Base-by-base conservation (phyloP, 2,329 filamentous ascomycete genomes). In the Fusarium stilboides region DNA sequence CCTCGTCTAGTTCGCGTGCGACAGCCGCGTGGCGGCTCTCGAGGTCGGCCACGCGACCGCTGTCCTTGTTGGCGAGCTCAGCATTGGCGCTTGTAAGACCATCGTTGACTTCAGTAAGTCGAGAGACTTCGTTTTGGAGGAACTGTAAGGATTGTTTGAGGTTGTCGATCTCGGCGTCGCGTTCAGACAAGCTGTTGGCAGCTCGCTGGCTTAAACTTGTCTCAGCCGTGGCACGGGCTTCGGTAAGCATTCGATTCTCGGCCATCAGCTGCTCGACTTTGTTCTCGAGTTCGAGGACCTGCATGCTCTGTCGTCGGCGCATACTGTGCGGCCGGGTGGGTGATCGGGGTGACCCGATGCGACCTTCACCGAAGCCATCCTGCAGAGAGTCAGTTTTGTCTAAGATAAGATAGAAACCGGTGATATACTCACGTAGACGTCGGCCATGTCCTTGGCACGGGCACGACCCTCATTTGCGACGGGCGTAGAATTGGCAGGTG, bases 291-390 rank as follows among this genome's bases (percentile, higher is more conserved):
- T 99, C 95, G 65, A 98, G 90, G 56, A 95, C 90, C 82, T 98
- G 95, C 91, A 98, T 95, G 86, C 95, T 98, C 82, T 97, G 96
- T 77, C 95, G 93, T 78, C 95, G 94, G 75, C 95, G 94, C 88
- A 99, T 92, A 85, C 94, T 98, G 77, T 94, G 94, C 75, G 96
- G 94, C 81, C 95, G 91, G 73, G 94, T 97, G 57, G 96, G 96
- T 76, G 96, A 98, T 76, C 92, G 90, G 77, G 95, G 94, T 78
- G 94, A 97, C 78, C 91, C 91, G 78, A 92, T 88, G 77, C 88
- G 93, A 81, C 92, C 93, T 83, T 97, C 94, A 82, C 95, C 95
- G 85, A 90, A 94, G 83, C 94, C 95, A 88, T 97, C 94, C 94
- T 98, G 84, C 56, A 24, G 31, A 20, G 34, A 39, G 71, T 77